Conservation (phyloP, 495 filamentous ascomycete genomes). For the Penicillium bialowiezense region DNA sequence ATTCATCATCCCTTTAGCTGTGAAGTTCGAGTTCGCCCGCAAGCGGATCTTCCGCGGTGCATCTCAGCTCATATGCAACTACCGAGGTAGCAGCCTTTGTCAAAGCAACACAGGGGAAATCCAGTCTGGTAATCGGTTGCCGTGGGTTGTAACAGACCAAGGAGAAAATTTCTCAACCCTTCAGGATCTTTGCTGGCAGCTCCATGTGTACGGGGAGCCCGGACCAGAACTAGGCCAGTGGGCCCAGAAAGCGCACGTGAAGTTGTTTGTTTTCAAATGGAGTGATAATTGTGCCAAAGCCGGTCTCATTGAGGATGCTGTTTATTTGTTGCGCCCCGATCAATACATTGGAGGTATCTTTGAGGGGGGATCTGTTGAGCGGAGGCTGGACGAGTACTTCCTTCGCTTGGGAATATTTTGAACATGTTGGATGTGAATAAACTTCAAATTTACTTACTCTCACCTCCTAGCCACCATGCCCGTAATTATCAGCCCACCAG, state of each 20-base stretch:
- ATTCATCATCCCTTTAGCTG: constrained; percentile 22
- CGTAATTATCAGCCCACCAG: too few relatives aligned
- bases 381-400: constrained; percentile 17
- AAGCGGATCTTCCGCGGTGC: constrained; percentile 21
- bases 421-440: too few relatives aligned
- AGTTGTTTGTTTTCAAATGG: constrained; percentile 27
- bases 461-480: too few relatives aligned
- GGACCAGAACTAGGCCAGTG: constrained; percentile 21
- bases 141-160: constrained; percentile 28
- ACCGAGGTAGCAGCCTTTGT: constrained; percentile 24
- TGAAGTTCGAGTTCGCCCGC: constrained; percentile 15
- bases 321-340: constrained; percentile 36
- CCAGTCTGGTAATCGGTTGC: constrained; percentile 34
- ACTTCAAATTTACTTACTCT: too few relatives aligned
- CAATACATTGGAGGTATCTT: constrained; percentile 34
- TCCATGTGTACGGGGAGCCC: constrained; percentile 32
- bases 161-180: constrained; percentile 33
- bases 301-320: constrained; percentile 23
- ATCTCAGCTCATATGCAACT: constrained; percentile 34
- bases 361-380: constrained; percentile 5
- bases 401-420: background rate
- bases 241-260: constrained; percentile 22
- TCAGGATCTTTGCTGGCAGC: constrained; percentile 28
- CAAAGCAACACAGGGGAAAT: constrained; percentile 13
- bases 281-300: constrained; percentile 17